Evolutionary conservation across 768 basidiomycete species (phyloP).

Genomic region (Peribolospora kevripleyi): DNA sequence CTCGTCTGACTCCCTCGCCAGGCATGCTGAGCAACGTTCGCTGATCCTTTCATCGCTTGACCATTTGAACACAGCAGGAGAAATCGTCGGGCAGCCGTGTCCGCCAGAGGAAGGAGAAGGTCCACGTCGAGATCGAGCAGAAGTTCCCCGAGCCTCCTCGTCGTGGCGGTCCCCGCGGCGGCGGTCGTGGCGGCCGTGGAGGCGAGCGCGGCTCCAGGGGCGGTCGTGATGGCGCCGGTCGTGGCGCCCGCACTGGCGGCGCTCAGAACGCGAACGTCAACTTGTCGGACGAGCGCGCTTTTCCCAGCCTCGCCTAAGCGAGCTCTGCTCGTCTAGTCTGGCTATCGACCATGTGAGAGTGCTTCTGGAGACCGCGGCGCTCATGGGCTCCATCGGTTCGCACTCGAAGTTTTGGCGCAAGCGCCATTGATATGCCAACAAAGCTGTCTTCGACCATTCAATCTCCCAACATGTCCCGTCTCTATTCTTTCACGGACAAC

Average conservation of each 20-base stretch:
- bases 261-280: conserved; percentile 7
- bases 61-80: conserved; percentile 24
- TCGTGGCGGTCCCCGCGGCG: conserved; percentile 25
- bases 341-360: too few species aligned
- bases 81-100: conserved; percentile 39
- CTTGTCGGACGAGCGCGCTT: conserved; percentile 12
- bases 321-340: too few species aligned
- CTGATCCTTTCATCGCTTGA: not conserved
- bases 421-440: too few species aligned
- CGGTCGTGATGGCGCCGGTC: conserved; percentile 22
- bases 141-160: conserved; percentile 51
- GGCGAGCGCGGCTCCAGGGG: conserved; percentile 23
- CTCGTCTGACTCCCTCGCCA: not conserved
- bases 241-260: conserved; percentile 6
- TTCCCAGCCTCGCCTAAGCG: conserved; percentile 15
- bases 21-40: not conserved
- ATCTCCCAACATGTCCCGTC: too few species aligned
- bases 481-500: too few species aligned
- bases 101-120: conserved; percentile 64
- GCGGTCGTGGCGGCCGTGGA: conserved; percentile 34
- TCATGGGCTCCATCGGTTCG: too few species aligned
- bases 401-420: too few species aligned
- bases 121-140: conserved; percentile 74
- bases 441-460: too few species aligned
- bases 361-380: too few species aligned